A percentile compares a stretch with the other conserved stretches of the same genome.
Evolutionary conservation across 208 protist genomes (phyloP).

Genomic region (Acanthamoeba triangularis): DNA sequence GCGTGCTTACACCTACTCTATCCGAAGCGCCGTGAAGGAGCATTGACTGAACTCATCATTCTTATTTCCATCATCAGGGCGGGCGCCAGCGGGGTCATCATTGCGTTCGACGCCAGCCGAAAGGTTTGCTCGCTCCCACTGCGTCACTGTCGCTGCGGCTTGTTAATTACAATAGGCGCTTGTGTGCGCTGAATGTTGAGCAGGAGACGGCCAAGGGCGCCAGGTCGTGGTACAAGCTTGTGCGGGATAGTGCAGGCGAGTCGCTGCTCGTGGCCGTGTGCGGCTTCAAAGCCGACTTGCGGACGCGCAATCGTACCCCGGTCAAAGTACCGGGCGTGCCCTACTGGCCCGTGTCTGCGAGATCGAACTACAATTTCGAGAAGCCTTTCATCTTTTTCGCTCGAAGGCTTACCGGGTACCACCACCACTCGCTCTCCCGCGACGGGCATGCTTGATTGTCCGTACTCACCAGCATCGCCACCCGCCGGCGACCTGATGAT

Average conservation of each 20-base stretch:
- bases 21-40: neutral
- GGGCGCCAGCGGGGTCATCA: neutral
- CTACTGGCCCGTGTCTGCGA: neutral
- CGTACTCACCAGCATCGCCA: neutral
- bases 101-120: neutral
- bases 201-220: neutral
- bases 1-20: neutral
- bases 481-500: neutral
- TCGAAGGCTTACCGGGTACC: neutral
- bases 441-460: neutral
- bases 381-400: conserved; percentile 17
- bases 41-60: neutral
- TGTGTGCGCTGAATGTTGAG: neutral
- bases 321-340: neutral
- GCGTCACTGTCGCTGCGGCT: neutral
- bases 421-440: neutral
- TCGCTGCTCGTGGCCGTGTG: neutral
- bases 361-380: conserved; percentile 9
- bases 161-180: neutral
- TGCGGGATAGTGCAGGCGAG: neutral
- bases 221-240: neutral
- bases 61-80: neutral
- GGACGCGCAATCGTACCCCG: neutral
- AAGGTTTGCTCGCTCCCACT: neutral
- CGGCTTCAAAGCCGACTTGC: neutral